Base-by-base conservation (phyloP, 805 yeast genomes). In the Ogataea thermomethanolica region DNA sequence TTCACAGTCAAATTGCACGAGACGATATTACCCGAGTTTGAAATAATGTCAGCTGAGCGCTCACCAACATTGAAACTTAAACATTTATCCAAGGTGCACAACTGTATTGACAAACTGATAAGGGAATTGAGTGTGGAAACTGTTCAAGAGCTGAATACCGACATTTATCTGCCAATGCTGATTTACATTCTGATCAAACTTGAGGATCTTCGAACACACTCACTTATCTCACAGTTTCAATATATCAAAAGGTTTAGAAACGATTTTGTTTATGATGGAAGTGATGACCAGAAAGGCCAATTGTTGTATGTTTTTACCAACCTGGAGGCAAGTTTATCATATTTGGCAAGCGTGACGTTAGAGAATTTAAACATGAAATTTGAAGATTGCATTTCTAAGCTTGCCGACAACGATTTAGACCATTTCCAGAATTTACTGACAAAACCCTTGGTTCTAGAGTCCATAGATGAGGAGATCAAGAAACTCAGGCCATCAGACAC, bases 251-350 rank as follows among this genome's bases (percentile, higher is more conserved):
- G 65, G 29, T 64, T 63, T 40, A 41, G 58, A 25, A 62, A 64
- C 39, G 58, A 56, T 29, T 38, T 33, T 21, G 44, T 62, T 7
- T 62, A 53, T 43, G 61, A 54, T 17, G 46, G 49, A 9, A 37
- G 42, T 25, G 55, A 57, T 35, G 53, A 51, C n/a, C 65, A 61
- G 32, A 53, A 41, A 17, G 66, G 67, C 5, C 59, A 59, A 33
- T 39, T 64, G 25, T 41, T 63, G 12, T 64, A 64, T 37, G 64
- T 62, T 12, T 45, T 60, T 31, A 64, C 69, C 1, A 64, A 64
- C 37, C 53, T 62, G 36, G 68, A 64, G 43, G 69, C 69, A 4
- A 54, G 65, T 24, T 40, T 64, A 10, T 56, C 65, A 6, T 64
- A 64, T 35, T 36, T 64, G 14, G 49, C 59, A 3, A 59, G 61